A percentile compares a stretch with the other conserved stretches of the same genome.
Conservation (phyloP, 768 basidiomycete genomes). For the Neoboletus brunneissimus region DNA sequence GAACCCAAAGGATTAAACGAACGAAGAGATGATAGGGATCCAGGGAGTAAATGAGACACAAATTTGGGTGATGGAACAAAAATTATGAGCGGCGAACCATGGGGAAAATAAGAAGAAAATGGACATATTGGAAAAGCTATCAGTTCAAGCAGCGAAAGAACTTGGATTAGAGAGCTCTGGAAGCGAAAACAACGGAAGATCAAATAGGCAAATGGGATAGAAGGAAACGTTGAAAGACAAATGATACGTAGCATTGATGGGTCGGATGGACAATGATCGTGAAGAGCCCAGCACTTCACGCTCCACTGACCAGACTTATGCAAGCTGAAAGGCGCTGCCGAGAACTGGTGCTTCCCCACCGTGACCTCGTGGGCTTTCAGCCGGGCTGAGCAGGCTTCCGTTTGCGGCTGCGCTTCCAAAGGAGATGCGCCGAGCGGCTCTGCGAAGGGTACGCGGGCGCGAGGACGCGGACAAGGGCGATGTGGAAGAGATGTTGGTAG, state of each 20-base stretch:
- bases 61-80: neutral
- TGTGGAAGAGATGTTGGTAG: constrained; percentile 9
- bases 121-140: neutral
- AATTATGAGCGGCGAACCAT: neutral
- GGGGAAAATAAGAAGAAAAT: neutral
- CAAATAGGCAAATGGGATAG: neutral
- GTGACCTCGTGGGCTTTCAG: constrained; percentile 24
- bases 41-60: neutral
- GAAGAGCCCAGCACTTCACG: constrained; percentile 7
- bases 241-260: constrained; percentile 11
- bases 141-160: neutral
- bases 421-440: constrained; percentile 56
- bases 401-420: constrained; percentile 50
- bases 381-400: constrained; percentile 37
- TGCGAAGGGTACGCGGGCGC: constrained; percentile 30
- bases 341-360: constrained; percentile 41
- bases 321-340: constrained; percentile 73
- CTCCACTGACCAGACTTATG: constrained; percentile 29
- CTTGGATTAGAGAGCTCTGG: neutral
- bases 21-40: constrained; percentile 6
- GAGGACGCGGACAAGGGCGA: constrained; percentile 16
- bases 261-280: neutral
- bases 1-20: neutral
- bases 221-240: neutral
- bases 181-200: neutral